Base-by-base conservation (phyloP, 306 rosid species). In the Dalbergia oliveri region DNA sequence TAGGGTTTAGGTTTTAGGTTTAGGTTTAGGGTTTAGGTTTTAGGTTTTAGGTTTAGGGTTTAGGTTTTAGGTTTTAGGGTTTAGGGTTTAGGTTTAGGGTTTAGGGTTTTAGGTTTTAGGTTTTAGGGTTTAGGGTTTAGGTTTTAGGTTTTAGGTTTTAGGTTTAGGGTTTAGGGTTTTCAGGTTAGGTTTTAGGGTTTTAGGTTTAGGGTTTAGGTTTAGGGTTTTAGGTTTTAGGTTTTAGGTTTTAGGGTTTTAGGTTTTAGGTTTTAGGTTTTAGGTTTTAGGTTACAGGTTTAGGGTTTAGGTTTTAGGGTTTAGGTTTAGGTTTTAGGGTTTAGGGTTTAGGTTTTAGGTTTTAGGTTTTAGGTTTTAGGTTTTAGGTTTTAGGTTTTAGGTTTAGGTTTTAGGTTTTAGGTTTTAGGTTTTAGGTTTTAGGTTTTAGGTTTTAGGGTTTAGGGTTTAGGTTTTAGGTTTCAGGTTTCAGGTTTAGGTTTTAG, bases 401-500 rank as follows among this genome's bases (percentile, higher is more conserved):
- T 70, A 11, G 66, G 84, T 64, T 33, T 72, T 70, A 8, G 66
- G 83, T 64, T 61, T 80, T 57, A 11, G 70, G 69, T 45, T 43
- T 69, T 79, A 19, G 23, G 83, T 62, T 37, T 70, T 60, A 14
- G 65, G 72, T 72, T 74, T 79, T 70, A 44, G 74, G 83, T 72
- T 51, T 79, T 59, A 26, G 54, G 72, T 72, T 21, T 71, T 70
- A 41, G 56, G 83, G 76, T 79, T 79, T 44, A 33, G 78, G 78
- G 78, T 47, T 79, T 60, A 44, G 64, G 83, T 72, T 58, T 56
- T 60, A 47, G 72, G 83, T 78, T 70, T 59, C 60, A 71, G 71
- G 78, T 72, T 70, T 68, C 16, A 66, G 77, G 69, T 70, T 70
- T 31, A 59, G 83, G 64, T 71, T 79, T 47, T 33, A 43, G 71